Conservation (phyloP, 306 rosid species). For the Neltuma alba region DNA sequence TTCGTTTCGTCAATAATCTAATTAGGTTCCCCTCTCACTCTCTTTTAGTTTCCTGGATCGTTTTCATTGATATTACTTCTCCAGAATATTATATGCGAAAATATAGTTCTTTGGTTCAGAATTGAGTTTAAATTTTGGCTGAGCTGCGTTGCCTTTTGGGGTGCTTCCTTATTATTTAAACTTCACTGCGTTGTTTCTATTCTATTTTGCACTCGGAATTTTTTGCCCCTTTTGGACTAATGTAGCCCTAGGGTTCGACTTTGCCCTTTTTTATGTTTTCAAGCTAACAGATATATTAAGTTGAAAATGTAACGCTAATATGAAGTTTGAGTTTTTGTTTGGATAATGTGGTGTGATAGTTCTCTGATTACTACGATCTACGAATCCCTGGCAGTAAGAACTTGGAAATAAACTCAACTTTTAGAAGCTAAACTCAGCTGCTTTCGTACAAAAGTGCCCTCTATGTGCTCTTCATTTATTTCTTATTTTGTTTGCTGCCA, state of each 20-base stretch:
- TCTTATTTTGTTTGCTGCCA: not conserved
- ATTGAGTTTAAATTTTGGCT: not conserved
- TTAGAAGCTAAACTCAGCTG: not conserved
- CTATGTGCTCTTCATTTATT: not conserved
- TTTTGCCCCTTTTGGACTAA: not conserved
- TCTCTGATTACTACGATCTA: not conserved
- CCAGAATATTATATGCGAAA: not conserved
- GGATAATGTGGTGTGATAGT: not conserved
- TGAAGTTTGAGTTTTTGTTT: not conserved
- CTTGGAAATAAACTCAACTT: not conserved
- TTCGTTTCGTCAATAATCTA: not conserved
- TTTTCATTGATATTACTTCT: not conserved
- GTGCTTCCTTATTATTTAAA: not conserved
- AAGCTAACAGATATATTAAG: not conserved
- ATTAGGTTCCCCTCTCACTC: slow-evolving; percentile 9
- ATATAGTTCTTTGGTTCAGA: not conserved
- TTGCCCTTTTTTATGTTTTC: not conserved
- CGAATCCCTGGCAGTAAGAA: not conserved
- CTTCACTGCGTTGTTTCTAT: not conserved
- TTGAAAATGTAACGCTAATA: not conserved
- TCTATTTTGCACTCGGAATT: not conserved
- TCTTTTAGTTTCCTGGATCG: not conserved
- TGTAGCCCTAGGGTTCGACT: not conserved
- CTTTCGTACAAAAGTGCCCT: not conserved
- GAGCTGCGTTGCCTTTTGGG: not conserved